Percentiles rank a stretch among this genome's conserved stretches.
phyloP scores from a whole-genome alignment of 768 basidiomycete genomes.

The Suillus lakei region DNA sequence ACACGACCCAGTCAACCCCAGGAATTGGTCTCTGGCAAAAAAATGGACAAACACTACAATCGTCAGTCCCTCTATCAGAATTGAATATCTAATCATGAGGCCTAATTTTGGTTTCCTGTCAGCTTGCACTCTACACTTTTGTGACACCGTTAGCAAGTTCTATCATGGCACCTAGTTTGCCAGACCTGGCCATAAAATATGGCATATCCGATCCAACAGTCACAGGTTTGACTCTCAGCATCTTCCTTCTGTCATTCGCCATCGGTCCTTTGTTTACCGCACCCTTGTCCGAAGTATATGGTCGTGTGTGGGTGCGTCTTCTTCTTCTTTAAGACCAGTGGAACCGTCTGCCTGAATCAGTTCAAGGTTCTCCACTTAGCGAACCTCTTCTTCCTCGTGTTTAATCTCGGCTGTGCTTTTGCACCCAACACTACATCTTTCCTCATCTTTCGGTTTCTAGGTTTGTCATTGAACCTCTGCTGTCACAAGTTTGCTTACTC shows the following conservation, averaged over 20 bases:
- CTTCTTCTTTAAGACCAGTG: not conserved
- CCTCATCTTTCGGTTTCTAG: constrained; percentile 69
- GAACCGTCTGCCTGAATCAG: constrained; percentile 33
- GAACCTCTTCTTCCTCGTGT: not conserved
- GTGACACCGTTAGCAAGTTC: constrained; percentile 1
- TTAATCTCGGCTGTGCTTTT: constrained; percentile 53
- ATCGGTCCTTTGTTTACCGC: not conserved
- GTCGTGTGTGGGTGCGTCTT: constrained; percentile 43
- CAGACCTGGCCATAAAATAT: not conserved
- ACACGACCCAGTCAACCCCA: constrained; percentile 48
- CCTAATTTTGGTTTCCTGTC: not conserved
- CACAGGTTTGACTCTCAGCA: not conserved
- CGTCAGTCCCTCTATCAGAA: constrained; percentile 43
- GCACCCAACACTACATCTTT: constrained; percentile 59
- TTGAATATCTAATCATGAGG: not conserved
- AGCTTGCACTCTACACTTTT: not conserved
- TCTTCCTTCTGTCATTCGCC: not conserved
- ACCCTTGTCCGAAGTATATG: constrained; percentile 35
- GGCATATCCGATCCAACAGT: not conserved
- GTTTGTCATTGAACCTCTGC: constrained; percentile 38
- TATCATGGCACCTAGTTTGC: not conserved
- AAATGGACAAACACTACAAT: not conserved
- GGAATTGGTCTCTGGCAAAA: not conserved
- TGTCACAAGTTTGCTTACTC: not conserved
- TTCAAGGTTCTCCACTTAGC: constrained; percentile 48